Conservation (phyloP, 2,329 filamentous ascomycete species). For the Microascus cirrosus region DNA sequence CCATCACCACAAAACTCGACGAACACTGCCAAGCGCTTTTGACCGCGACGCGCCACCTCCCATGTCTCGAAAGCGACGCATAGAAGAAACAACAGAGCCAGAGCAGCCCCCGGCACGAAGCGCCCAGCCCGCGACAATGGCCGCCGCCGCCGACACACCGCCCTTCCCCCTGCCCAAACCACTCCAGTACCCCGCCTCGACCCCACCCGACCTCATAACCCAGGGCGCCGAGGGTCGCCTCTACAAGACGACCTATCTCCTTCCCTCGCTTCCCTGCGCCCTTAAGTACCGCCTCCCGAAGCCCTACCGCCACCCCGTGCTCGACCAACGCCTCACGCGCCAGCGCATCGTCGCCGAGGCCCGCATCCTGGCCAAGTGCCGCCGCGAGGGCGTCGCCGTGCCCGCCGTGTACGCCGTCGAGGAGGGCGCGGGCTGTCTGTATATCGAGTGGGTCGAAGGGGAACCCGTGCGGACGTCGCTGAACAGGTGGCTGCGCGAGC, state of each 20-base stretch:
- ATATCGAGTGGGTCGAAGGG: constrained; percentile 78
- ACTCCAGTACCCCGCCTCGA: constrained; percentile 50
- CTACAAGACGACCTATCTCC: constrained; percentile 75
- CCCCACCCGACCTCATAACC: constrained; percentile 59
- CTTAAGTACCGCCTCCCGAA: constrained; percentile 89
- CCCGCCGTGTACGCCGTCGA: constrained; percentile 67
- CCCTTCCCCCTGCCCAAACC: constrained; percentile 47
- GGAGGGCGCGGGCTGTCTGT: constrained; percentile 57
- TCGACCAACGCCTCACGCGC: constrained; percentile 78
- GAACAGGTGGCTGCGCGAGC: constrained; percentile 53
- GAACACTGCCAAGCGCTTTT: neutral
- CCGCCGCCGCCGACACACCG: neutral
- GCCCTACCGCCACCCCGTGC: constrained; percentile 79
- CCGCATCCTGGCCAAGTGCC: constrained; percentile 68
- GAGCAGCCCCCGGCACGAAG: neutral
- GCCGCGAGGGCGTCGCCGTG: constrained; percentile 68
- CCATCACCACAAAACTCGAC: neutral
- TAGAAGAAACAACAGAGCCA: neutral
- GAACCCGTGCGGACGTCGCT: constrained; percentile 57
- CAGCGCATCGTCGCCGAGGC: constrained; percentile 85
- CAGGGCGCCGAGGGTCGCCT: constrained; percentile 95
- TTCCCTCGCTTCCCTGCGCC: constrained; percentile 56
- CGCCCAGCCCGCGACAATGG: neutral
- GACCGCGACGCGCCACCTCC: neutral
- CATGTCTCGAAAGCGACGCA: neutral